Evolutionary conservation across 2,329 filamentous ascomycete species (phyloP).

Genomic region (Xylaria sp.): DNA sequence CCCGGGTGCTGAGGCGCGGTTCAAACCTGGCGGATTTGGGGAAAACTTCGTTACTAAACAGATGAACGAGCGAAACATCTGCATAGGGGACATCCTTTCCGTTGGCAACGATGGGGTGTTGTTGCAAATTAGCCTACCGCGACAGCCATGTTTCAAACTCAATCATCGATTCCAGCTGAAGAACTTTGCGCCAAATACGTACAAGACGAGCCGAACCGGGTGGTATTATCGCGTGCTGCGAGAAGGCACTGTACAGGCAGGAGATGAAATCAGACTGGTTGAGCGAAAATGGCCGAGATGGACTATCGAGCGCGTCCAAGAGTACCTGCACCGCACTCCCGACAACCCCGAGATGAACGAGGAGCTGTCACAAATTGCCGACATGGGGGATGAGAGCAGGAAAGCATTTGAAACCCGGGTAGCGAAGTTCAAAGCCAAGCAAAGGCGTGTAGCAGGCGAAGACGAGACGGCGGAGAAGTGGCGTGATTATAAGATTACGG

Average conservation of each 20-base stretch:
- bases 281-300: conserved; percentile 66
- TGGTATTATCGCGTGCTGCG: conserved; percentile 73
- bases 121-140: conserved; percentile 69
- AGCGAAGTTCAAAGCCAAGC: conserved; percentile 55
- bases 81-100: conserved; percentile 63
- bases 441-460: conserved; percentile 41
- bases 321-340: conserved; percentile 67
- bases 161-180: conserved; percentile 73
- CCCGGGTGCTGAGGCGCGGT: conserved; percentile 61
- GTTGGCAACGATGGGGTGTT: conserved; percentile 56
- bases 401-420: conserved; percentile 62
- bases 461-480: conserved; percentile 49
- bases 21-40: conserved; percentile 69
- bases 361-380: conserved; percentile 61
- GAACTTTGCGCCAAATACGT: conserved; percentile 68
- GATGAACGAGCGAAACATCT: conserved; percentile 72
- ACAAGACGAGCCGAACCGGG: conserved; percentile 67
- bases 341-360: conserved; percentile 62
- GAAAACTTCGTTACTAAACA: conserved; percentile 69
- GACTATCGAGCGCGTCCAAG: conserved; percentile 71
- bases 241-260: conserved; percentile 63
- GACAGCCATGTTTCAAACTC: conserved; percentile 74
- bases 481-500: conserved; percentile 59
- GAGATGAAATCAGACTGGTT: conserved; percentile 66
- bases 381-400: conserved; percentile 60